Conservation (phyloP, 768 basidiomycete species). For the Rickenella mellea region DNA sequence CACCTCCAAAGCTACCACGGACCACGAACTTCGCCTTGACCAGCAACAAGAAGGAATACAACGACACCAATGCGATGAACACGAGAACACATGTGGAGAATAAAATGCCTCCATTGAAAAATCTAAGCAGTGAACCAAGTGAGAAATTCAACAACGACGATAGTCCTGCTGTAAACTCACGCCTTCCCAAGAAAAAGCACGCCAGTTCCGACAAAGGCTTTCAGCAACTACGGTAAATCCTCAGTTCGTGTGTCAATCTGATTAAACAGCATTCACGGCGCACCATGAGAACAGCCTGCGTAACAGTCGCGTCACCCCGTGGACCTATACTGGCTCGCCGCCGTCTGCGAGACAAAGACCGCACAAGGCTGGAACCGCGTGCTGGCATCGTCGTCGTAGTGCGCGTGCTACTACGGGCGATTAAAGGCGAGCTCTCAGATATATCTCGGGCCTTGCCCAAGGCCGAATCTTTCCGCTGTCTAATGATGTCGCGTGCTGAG, state of each 20-base stretch:
- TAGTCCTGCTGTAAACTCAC: slow-evolving; percentile 31
- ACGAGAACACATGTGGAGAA: slow-evolving; percentile 77
- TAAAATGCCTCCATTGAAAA: slow-evolving; percentile 89
- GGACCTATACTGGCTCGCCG: slow-evolving; percentile 47
- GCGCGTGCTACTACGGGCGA: slow-evolving; percentile 24
- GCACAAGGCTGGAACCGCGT: slow-evolving; percentile 15
- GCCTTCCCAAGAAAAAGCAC: slow-evolving; percentile 94
- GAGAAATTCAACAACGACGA: slow-evolving; percentile 1
- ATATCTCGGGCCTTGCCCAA: too few relatives aligned
- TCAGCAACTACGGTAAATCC: slow-evolving; percentile 51
- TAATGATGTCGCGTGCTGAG: too few relatives aligned
- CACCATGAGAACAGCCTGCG: slow-evolving; percentile 91
- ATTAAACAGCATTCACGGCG: slow-evolving; percentile 11
- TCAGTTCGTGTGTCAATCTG: background rate
- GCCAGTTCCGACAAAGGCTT: slow-evolving; percentile 92
- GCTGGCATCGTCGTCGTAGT: too few relatives aligned
- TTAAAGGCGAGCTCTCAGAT: slow-evolving; percentile 49
- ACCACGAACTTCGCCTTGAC: slow-evolving; percentile 82
- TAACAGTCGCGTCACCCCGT: slow-evolving; percentile 81
- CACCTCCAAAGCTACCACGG: slow-evolving; percentile 89
- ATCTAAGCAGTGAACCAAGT: slow-evolving; percentile 34
- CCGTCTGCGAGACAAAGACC: slow-evolving; percentile 46
- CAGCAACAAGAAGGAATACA: slow-evolving; percentile 90
- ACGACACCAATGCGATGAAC: slow-evolving; percentile 75
- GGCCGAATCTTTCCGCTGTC: too few relatives aligned